phyloP scores from a whole-genome alignment of 495 filamentous ascomycete species.

The Penicillium ochrochloron region DNA sequence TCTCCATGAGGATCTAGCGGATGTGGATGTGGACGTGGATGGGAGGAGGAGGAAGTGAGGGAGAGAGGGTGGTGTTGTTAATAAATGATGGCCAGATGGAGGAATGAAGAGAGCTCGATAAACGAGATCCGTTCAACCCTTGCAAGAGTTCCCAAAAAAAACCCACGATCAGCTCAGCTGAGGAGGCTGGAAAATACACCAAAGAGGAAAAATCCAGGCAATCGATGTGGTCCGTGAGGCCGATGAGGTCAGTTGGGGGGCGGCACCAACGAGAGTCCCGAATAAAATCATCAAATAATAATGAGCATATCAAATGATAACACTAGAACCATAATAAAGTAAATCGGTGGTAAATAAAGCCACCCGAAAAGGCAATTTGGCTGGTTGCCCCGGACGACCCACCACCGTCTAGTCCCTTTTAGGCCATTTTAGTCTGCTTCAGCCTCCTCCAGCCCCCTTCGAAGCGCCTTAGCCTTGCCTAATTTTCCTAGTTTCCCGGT shows the following conservation, averaged over 20 bases:
- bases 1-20: slow-evolving; percentile 68
- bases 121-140: neutral
- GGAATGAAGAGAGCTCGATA: slow-evolving; percentile 19
- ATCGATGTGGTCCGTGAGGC: slow-evolving; percentile 26
- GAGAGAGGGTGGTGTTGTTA: neutral
- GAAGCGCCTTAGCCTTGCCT: neutral
- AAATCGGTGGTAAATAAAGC: slow-evolving; percentile 24
- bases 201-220: slow-evolving; percentile 8
- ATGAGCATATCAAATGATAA: neutral
- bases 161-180: slow-evolving; percentile 11
- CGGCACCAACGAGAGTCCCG: slow-evolving; percentile 8
- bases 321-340: neutral
- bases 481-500: neutral
- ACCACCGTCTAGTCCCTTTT: neutral
- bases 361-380: slow-evolving; percentile 3
- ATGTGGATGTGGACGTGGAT: slow-evolving; percentile 2
- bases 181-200: slow-evolving; percentile 7
- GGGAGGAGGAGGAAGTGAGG: slow-evolving; percentile 22
- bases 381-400: slow-evolving; percentile 38
- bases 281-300: neutral
- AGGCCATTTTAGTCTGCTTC: slow-evolving; percentile 1
- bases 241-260: slow-evolving; percentile 33
- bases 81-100: neutral
- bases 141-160: neutral
- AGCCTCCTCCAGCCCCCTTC: slow-evolving; percentile 6